Evolutionary conservation across 345 rosid genomes (phyloP), one percentile per base, ranked within the genome.

Genomic region (Murraya koenigii): DNA sequence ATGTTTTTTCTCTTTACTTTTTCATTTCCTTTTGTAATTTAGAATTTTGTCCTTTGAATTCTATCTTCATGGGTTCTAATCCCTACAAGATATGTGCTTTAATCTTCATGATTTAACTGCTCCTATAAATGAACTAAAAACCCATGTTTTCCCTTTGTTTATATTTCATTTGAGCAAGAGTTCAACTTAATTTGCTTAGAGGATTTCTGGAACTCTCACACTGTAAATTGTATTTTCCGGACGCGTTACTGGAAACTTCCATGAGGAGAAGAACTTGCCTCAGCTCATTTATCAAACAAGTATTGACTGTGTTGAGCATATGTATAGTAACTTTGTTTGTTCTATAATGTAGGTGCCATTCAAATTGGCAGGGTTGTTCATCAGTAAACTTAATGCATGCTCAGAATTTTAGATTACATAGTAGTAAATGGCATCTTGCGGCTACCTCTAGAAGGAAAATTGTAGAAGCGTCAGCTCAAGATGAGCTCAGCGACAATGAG

Each of bases 371-470:
- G 76, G 75, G 67, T 79, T 52, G 68, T 66, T 85, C 76, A 9
- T 76, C 86, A 36, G 68, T 83, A 55, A 86, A 86, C 64, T 67
- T 82, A 47, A 84, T 83, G 58, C 89, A 81, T 74, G 30, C 81
- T 84, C 85, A 83, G 77, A 81, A 83, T 80, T 82, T 81, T 78
- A 75, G 82, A 76, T 81, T 82, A 83, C 88, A 78, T 65, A 85
- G 69, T 74, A 85, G 68, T 77, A 87, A 89, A 79, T 83, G 87
- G 85, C 64, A 74, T 39, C 80, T 86, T 65, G 80, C 82, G 2
- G 89, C 90, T 79, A 60, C 82, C n/a, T 85, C 88, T 76, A 87
- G 89, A 84, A 90, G 75, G 86, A 87, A 91, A 82, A 49, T 79
- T 68, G 81, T 83, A 1, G 89, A 84, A 54, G 63, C 80, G 15